Percentiles rank a stretch among this genome's conserved stretches.
Evolutionary conservation across 331 rosid species (phyloP).

Genomic region (Ulmus americana): DNA sequence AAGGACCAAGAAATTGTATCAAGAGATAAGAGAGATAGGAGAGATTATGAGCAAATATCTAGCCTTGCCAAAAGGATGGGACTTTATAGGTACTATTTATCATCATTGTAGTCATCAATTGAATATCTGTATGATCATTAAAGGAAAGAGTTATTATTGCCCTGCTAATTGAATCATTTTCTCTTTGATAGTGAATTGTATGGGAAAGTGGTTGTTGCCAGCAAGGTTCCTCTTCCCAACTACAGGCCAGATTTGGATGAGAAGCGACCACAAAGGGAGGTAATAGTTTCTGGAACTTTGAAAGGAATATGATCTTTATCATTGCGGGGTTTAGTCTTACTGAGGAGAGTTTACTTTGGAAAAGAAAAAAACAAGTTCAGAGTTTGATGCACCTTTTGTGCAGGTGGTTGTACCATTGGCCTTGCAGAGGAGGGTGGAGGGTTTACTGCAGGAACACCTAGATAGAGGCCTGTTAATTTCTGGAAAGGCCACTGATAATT

Average conservation of each 20-base stretch:
- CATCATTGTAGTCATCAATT: not conserved
- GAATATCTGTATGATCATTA: not conserved
- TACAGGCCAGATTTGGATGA: conserved; percentile 97
- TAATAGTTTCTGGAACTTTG: conserved; percentile 23
- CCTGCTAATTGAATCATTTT: conserved; percentile 15
- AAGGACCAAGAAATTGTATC: conserved; percentile 90
- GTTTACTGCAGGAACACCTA: conserved; percentile 80
- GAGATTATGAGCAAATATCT: conserved; percentile 92
- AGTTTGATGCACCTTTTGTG: conserved; percentile 13
- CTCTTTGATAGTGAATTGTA: conserved; percentile 50
- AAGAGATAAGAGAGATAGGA: conserved; percentile 76
- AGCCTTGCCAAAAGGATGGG: conserved; percentile 93
- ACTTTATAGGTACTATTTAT: conserved; percentile 57
- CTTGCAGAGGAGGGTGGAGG: conserved; percentile 95
- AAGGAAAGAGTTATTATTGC: conserved; percentile 4
- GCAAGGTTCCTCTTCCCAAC: conserved; percentile 95
- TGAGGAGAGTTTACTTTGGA: conserved; percentile 4
- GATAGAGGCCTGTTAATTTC: conserved; percentile 58
- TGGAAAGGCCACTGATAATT: conserved; percentile 33
- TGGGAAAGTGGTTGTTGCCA: conserved; percentile 90
- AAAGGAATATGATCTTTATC: conserved; percentile 15
- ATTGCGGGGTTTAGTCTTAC: conserved; percentile 3
- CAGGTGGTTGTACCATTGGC: conserved; percentile 82
- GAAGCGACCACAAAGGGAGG: conserved; percentile 98
- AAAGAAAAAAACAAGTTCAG: not conserved